Percentiles rank a stretch among this genome's conserved stretches.
Evolutionary conservation across 2,329 filamentous ascomycete species (phyloP).

Genomic region (Coleophoma crateriformis): DNA sequence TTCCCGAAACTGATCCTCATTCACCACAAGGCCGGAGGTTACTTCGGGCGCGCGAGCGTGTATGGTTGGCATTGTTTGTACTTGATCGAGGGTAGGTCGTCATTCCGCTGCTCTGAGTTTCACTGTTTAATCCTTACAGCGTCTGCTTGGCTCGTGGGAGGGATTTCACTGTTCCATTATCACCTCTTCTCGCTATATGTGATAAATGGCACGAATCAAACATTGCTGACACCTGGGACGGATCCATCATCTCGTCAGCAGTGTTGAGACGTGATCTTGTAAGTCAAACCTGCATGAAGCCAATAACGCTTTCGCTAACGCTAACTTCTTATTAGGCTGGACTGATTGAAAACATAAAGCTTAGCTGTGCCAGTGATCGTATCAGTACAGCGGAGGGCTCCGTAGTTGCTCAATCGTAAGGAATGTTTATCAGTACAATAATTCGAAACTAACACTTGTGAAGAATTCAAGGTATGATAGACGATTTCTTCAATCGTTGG

Average conservation of each 20-base stretch:
- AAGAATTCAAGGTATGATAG: constrained; percentile 51
- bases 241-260: constrained; percentile 66
- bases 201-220: constrained; percentile 63
- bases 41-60: constrained; percentile 59
- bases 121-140: constrained; percentile 24
- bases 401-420: constrained; percentile 42
- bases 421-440: too few species aligned
- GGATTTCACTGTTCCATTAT: constrained; percentile 62
- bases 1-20: constrained; percentile 53
- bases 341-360: constrained; percentile 50
- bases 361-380: constrained; percentile 53
- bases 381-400: constrained; percentile 42
- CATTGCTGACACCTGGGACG: constrained; percentile 61
- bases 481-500: constrained; percentile 62
- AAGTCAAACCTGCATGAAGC: constrained; percentile 13
- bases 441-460: too few species aligned
- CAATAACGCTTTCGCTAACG: too few species aligned
- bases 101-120: constrained; percentile 6
- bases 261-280: constrained; percentile 63
- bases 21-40: constrained; percentile 57
- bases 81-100: constrained; percentile 56
- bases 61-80: constrained; percentile 68
- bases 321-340: constrained; percentile 35
- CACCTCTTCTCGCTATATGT: constrained; percentile 59
- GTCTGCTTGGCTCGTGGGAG: constrained; percentile 66